A percentile compares a stretch with the other conserved stretches of the same genome.
These are phyloP conservation scores for Talaromyces wortmannii DNA, from an alignment of 495 filamentous ascomycete species.

Conservation along the genomic window DNA sequence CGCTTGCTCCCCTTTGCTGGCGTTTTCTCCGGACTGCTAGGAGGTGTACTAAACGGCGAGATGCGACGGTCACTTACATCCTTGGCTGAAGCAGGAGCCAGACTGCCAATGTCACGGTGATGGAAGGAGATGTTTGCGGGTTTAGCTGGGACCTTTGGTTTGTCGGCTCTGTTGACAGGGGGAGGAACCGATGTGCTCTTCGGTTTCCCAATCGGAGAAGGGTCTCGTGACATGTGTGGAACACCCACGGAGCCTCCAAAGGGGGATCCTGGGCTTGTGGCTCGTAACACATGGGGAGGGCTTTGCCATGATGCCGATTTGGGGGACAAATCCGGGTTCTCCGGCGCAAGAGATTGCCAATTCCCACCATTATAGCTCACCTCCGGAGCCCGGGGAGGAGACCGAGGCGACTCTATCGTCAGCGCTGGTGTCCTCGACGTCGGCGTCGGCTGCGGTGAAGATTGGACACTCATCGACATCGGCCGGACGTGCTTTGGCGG, in stretches of 20 bases:
- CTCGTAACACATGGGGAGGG: background rate
- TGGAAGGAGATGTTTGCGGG: constrained; percentile 22
- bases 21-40: constrained; percentile 63
- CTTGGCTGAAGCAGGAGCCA: constrained; percentile 22
- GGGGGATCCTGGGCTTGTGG: background rate
- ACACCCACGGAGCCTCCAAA: background rate
- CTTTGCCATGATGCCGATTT: constrained; percentile 1
- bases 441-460: constrained; percentile 57
- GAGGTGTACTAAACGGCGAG: constrained; percentile 89
- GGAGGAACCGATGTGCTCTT: constrained; percentile 51
- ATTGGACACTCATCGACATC: constrained; percentile 46
- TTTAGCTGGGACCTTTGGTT: constrained; percentile 62
- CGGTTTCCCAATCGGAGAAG: constrained; percentile 18
- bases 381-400: constrained; percentile 48
- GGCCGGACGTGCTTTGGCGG: constrained; percentile 24
- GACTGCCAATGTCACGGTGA: constrained; percentile 17
- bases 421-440: constrained; percentile 55
- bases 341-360: constrained; percentile 3
- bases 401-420: constrained; percentile 66
- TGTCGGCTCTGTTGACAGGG: constrained; percentile 73
- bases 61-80: constrained; percentile 29
- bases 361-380: constrained; percentile 8
- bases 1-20: background rate
- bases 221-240: constrained; percentile 7
- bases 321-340: background rate